Conservation (phyloP, 208 protist species). For the Leishmania major region DNA sequence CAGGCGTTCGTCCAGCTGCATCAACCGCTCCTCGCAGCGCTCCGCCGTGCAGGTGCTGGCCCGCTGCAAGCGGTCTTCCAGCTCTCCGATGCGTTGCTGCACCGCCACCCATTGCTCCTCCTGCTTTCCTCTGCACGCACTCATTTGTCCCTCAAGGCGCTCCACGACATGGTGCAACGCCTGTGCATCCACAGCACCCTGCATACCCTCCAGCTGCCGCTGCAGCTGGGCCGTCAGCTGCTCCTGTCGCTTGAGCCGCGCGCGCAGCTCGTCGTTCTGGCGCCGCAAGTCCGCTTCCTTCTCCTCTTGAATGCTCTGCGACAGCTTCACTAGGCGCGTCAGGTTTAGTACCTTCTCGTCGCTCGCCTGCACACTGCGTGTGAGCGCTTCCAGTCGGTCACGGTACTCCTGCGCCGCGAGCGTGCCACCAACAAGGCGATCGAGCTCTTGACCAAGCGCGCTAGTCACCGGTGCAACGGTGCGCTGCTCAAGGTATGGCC, state of each 20-base stretch:
- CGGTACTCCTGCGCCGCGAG: slow-evolving; percentile 68
- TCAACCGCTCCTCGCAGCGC: slow-evolving; percentile 29
- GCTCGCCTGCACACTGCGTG: slow-evolving; percentile 44
- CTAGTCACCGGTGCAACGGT: slow-evolving; percentile 17
- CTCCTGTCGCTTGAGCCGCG: slow-evolving; percentile 73
- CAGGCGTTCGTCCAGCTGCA: slow-evolving; percentile 28
- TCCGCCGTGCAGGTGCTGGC: slow-evolving; percentile 9
- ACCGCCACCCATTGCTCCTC: slow-evolving; percentile 33
- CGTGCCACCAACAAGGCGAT: slow-evolving; percentile 67
- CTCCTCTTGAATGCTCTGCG: slow-evolving; percentile 72
- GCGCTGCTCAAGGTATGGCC: not conserved
- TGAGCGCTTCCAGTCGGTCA: slow-evolving; percentile 59
- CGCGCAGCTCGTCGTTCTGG: slow-evolving; percentile 69
- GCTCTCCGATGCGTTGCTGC: slow-evolving; percentile 17
- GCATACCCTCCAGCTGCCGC: slow-evolving; percentile 39
- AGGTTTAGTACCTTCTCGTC: slow-evolving; percentile 87
- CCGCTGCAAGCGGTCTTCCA: slow-evolving; percentile 15
- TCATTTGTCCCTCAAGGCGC: slow-evolving; percentile 19
- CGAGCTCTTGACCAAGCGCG: slow-evolving; percentile 32
- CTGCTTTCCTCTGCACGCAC: slow-evolving; percentile 13
- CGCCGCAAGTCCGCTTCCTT: slow-evolving; percentile 62
- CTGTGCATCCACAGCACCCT: slow-evolving; percentile 22
- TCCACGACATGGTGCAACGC: slow-evolving; percentile 17
- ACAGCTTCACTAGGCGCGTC: slow-evolving; percentile 79
- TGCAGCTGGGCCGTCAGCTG: slow-evolving; percentile 52